These are phyloP conservation scores for Phytophthora megakarya DNA, from an alignment of 352 stramenopile genomes.

Conservation along the genomic window DNA sequence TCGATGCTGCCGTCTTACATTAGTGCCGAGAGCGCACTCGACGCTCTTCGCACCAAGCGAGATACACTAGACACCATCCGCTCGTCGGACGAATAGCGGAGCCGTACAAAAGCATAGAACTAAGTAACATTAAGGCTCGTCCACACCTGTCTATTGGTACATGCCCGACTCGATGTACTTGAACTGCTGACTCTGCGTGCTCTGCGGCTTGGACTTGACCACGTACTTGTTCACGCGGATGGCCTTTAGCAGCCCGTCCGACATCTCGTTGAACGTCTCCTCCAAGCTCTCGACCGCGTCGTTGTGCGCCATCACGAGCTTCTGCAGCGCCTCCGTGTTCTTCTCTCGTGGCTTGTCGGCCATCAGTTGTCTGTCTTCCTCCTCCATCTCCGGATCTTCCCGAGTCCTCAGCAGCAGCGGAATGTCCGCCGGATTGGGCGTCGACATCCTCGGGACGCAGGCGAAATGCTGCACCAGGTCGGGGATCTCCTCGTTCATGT, in stretches of 20 bases:
- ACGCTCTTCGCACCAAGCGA: constrained; percentile 29
- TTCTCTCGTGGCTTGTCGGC: constrained; percentile 67
- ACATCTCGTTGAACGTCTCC: constrained; percentile 86
- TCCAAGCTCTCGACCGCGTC: constrained; percentile 79
- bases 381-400: constrained; percentile 86
- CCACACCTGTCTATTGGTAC: constrained; percentile 44
- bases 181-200: constrained; percentile 80
- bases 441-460: constrained; percentile 83
- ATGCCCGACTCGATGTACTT: constrained; percentile 87
- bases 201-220: constrained; percentile 76
- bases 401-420: constrained; percentile 79
- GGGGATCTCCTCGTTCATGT: constrained; percentile 89
- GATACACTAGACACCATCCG: constrained; percentile 25
- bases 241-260: constrained; percentile 80
- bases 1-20: constrained; percentile 64
- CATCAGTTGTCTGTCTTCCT: constrained; percentile 79
- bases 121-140: constrained; percentile 30
- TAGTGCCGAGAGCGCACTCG: constrained; percentile 50
- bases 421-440: constrained; percentile 77
- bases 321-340: constrained; percentile 68
- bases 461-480: constrained; percentile 87
- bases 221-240: constrained; percentile 89
- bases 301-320: constrained; percentile 69
- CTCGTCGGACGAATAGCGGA: constrained; percentile 21
- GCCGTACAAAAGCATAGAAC: constrained; percentile 29